phyloP scores from a whole-genome alignment of 2,329 filamentous ascomycete species.

The Colletotrichum costaricense region DNA sequence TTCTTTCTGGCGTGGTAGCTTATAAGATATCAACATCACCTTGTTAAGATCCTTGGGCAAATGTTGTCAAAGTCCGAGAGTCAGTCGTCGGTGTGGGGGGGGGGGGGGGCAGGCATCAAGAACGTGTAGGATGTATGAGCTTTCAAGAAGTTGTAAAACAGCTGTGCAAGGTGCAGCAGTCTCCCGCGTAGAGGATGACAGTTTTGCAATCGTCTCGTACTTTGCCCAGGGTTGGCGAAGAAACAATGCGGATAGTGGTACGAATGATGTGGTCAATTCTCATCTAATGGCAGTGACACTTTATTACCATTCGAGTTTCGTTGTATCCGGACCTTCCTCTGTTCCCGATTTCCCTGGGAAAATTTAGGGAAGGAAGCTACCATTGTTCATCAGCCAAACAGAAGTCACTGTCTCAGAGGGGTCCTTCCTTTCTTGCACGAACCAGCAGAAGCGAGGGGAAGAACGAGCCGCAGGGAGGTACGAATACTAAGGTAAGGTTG shows the following conservation, averaged over 20 bases:
- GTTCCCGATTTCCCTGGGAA: background rate
- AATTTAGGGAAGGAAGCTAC: background rate
- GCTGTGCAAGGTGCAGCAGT: background rate
- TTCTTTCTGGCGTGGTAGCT: background rate
- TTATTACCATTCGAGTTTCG: background rate
- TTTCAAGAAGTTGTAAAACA: background rate
- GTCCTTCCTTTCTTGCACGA: background rate
- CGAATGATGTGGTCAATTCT: background rate
- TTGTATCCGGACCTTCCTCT: background rate
- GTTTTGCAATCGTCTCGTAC: background rate
- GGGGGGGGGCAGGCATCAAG: no score
- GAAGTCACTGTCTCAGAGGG: background rate
- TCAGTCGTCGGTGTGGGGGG: no score
- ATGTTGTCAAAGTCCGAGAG: background rate
- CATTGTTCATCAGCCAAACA: background rate
- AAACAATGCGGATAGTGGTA: no score
- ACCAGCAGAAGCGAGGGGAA: background rate
- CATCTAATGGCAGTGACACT: constrained; percentile 7
- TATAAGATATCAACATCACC: constrained; percentile 3
- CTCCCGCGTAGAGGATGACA: background rate
- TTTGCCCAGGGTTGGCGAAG: background rate
- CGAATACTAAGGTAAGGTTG: background rate
- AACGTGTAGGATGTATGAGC: background rate
- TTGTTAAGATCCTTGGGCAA: background rate
- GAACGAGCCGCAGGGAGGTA: background rate